Evolutionary conservation across 345 rosid genomes (phyloP).

Genomic region (Psidium friedrichsthalianum): DNA sequence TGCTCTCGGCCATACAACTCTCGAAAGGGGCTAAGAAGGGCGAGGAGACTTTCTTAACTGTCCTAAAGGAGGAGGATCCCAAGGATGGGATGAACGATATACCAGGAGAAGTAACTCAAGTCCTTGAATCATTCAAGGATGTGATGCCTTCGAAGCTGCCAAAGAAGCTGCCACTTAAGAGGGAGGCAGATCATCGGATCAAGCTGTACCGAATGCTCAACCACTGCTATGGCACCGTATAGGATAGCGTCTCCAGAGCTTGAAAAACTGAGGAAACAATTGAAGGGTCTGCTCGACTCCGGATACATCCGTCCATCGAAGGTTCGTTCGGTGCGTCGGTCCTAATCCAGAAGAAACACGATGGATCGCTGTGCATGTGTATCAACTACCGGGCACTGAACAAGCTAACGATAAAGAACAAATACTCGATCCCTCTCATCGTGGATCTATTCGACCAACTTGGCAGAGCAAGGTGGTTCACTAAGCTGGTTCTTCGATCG

Average conservation of each 20-base stretch:
- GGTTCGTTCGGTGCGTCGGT: too few relatives aligned
- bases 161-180: background rate
- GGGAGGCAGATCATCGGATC: constrained; percentile 1
- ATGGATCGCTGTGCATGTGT: too few relatives aligned
- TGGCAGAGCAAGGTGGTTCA: background rate
- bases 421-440: background rate
- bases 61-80: background rate
- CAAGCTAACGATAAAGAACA: too few relatives aligned
- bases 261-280: too few relatives aligned
- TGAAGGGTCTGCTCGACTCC: too few relatives aligned
- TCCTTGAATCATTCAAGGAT: background rate
- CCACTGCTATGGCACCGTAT: background rate
- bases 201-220: background rate
- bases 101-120: background rate
- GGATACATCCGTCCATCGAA: too few relatives aligned
- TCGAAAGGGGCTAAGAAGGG: too few relatives aligned
- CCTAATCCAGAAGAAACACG: too few relatives aligned
- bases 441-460: background rate
- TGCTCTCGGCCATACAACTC: too few relatives aligned
- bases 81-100: background rate
- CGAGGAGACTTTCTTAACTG: too few relatives aligned
- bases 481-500: background rate
- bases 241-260: too few relatives aligned
- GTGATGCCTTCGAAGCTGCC: background rate
- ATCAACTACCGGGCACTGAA: too few relatives aligned